Evolutionary conservation across 768 basidiomycete species (phyloP), one percentile per base, ranked within the genome.

Genomic region (Hericium erinaceus): DNA sequence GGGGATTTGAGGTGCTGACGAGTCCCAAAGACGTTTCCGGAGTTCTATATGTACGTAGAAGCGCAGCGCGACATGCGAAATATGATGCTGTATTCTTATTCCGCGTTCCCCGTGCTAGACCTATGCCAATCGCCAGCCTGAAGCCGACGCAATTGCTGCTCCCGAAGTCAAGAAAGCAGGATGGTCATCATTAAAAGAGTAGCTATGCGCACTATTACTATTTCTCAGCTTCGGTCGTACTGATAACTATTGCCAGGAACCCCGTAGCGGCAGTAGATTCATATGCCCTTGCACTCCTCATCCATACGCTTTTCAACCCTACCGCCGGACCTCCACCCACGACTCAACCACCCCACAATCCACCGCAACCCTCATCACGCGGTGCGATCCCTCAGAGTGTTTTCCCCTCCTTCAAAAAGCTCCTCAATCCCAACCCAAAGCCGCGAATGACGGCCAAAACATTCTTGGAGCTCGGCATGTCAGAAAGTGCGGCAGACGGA

Each of bases 121-220:
- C 18, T 76, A 81, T 74, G 92, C 84, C 48, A 80, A 79, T 41
- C 69, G 80, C 57, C 67, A 85, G 57, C 87, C 83, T 16, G 83
- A 82, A 56, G 77, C 84, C 11, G 78, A 80, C 56, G 64, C 72
- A 15, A 83, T 79, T 66, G 80, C 87, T 3, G 77, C 87, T 15
- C 93, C 97, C 0, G 97, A 99, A 74, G 87, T 95, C 4, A 88
- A 84, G 73, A 93, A 88, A 67, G 76, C 75, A 24, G 93, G 95
- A 5, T 98, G 92, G 89, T 83, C 83, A 18, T 72, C 73, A 0
- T 70, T 95, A 13, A 92, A 93, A 75, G 85, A 92, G 93, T 94
- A 65, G 69, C 79, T 60, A 41, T n/a, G 44, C 24, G 10, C 20
- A n/a, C n/a, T n/a, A n/a, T n/a, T n/a, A 28, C 22, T 15, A 48